A percentile compares a stretch with the other conserved stretches of the same genome.
Conservation (phyloP, 192 early-diverging fungal species). For the Coemansia sp. region DNA sequence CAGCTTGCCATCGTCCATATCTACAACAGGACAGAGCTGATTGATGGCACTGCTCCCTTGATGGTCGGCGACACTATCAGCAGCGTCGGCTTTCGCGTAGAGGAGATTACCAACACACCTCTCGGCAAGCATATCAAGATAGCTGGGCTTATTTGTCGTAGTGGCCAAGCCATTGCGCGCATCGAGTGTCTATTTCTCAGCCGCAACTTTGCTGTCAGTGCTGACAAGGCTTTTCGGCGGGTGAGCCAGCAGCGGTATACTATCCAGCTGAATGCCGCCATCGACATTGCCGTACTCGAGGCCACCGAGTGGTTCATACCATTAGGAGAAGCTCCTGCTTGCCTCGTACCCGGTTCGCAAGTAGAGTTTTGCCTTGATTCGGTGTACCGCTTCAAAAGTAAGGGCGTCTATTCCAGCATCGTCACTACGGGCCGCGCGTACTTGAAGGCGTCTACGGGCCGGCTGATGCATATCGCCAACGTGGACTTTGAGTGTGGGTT, state of each 20-base stretch:
- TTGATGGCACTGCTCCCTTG: constrained; percentile 60
- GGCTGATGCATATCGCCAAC: constrained; percentile 67
- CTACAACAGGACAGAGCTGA: constrained; percentile 74
- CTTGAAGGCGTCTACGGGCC: constrained; percentile 57
- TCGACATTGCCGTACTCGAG: constrained; percentile 75
- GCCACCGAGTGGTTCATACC: constrained; percentile 81
- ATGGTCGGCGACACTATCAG: constrained; percentile 70
- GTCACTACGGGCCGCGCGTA: constrained; percentile 65
- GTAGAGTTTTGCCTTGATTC: constrained; percentile 84
- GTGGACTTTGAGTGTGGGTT: constrained; percentile 69
- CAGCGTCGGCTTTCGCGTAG: constrained; percentile 62
- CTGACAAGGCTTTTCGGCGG: constrained; percentile 73
- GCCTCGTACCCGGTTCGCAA: constrained; percentile 52
- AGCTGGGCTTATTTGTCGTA: constrained; percentile 17
- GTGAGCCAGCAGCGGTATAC: constrained; percentile 64
- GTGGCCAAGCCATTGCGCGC: constrained; percentile 63
- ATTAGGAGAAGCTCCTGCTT: neutral
- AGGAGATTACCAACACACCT: constrained; percentile 74
- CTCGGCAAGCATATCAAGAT: constrained; percentile 72
- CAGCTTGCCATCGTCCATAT: constrained; percentile 83
- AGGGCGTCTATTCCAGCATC: constrained; percentile 62
- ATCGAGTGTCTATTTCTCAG: constrained; percentile 75
- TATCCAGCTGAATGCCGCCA: constrained; percentile 60
- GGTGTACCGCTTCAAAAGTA: constrained; percentile 58
- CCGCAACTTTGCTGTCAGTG: constrained; percentile 53